A percentile compares a stretch with the other conserved stretches of the same genome.
Conservation (phyloP, 164 flowering plant genomes). For the Cinnamomum micranthum region DNA sequence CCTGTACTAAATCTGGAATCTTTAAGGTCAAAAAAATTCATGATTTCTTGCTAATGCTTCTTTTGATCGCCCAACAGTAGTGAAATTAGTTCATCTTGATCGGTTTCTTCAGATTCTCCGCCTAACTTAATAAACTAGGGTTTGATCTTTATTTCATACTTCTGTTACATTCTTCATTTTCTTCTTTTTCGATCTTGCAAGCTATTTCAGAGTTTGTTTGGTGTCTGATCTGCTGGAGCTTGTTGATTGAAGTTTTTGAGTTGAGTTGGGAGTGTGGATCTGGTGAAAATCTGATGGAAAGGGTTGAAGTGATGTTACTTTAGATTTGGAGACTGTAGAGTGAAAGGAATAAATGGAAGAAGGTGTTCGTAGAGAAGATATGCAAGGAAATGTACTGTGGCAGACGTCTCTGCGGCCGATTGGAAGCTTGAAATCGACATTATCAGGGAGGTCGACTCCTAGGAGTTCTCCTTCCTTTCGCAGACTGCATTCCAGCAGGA, state of each 20-base stretch:
- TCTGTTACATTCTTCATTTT: too few species aligned
- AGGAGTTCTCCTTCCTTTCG: slow-evolving; percentile 65
- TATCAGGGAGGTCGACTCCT: slow-evolving; percentile 78
- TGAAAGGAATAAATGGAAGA: slow-evolving; percentile 47
- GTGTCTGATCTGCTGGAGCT: not conserved
- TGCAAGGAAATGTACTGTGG: slow-evolving; percentile 31
- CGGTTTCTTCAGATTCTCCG: not conserved
- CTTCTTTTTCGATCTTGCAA: not conserved
- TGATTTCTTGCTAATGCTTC: slow-evolving; percentile 7
- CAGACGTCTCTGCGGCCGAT: slow-evolving; percentile 44
- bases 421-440: slow-evolving; percentile 54
- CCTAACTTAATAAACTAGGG: not conserved
- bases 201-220: not conserved
- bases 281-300: not conserved
- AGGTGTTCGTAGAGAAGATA: slow-evolving; percentile 27
- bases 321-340: slow-evolving; percentile 1
- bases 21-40: not conserved
- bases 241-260: not conserved
- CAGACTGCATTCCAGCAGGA: slow-evolving; percentile 54
- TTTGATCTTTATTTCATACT: not conserved
- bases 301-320: slow-evolving; percentile 1
- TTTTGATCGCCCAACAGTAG: not conserved
- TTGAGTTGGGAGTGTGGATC: not conserved
- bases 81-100: not conserved
- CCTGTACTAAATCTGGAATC: not conserved